phyloP scores from a whole-genome alignment of 768 basidiomycete genomes.

The Boletus tomentosulus region DNA sequence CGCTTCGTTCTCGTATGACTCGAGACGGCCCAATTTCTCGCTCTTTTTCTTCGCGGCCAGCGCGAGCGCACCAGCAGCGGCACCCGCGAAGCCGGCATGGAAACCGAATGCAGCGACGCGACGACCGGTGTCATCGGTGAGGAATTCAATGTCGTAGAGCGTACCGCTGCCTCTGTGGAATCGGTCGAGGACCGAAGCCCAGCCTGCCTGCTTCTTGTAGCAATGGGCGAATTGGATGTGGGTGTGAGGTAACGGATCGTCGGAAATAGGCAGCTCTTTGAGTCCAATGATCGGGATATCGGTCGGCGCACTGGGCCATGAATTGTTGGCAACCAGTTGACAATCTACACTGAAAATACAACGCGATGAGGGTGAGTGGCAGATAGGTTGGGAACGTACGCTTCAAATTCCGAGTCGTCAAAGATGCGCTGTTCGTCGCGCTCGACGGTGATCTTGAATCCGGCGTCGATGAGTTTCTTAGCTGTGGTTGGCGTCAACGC shows the following conservation, averaged over 20 bases:
- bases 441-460: conserved; percentile 90
- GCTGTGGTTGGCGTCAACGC: conserved; percentile 30
- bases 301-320: conserved; percentile 80
- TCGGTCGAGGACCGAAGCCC: conserved; percentile 80
- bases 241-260: conserved; percentile 81
- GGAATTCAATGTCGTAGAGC: conserved; percentile 94
- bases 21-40: conserved; percentile 58
- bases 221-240: conserved; percentile 99
- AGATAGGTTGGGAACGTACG: conserved; percentile 46
- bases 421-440: conserved; percentile 93
- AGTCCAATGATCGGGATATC: conserved; percentile 84
- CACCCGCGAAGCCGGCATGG: conserved; percentile 98
- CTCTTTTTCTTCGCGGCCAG: conserved; percentile 62
- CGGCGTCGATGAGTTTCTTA: conserved; percentile 80
- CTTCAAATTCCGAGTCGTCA: conserved; percentile 87
- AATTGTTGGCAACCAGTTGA: conserved; percentile 78
- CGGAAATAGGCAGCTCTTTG: conserved; percentile 89
- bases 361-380: background rate
- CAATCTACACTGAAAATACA: conserved; percentile 71
- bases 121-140: conserved; percentile 76
- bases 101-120: conserved; percentile 98
- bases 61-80: conserved; percentile 86
- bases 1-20: conserved; percentile 79
- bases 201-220: conserved; percentile 93
- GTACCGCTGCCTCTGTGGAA: conserved; percentile 81